Evolutionary conservation across 306 rosid species (phyloP).

Genomic region (Prunus mira): DNA sequence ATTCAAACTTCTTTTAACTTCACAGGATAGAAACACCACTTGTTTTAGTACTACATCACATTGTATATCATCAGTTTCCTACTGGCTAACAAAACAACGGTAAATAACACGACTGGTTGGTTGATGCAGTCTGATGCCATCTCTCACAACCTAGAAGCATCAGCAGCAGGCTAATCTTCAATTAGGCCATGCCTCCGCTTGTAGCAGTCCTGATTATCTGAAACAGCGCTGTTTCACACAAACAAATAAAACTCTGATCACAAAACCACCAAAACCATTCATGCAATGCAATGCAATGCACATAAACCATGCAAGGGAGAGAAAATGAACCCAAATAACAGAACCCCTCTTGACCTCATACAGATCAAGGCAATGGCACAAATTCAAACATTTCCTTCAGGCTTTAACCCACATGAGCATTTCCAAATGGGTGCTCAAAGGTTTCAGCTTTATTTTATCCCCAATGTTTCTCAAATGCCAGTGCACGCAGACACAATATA

Average conservation of each 20-base stretch:
- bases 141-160: slow-evolving; percentile 14
- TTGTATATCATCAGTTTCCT: slow-evolving; percentile 40
- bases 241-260: slow-evolving; percentile 9
- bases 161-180: slow-evolving; percentile 8
- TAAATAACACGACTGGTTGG: not conserved
- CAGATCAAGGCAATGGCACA: not conserved
- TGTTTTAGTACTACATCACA: slow-evolving; percentile 26
- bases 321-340: not conserved
- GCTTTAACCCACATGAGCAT: not conserved
- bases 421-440: not conserved
- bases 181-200: slow-evolving; percentile 87
- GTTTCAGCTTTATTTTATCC: not conserved
- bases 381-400: not conserved
- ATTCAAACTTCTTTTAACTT: slow-evolving; percentile 5
- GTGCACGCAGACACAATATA: not conserved
- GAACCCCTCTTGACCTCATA: not conserved
- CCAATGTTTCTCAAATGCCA: not conserved
- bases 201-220: slow-evolving; percentile 98
- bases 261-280: not conserved
- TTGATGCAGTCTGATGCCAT: not conserved
- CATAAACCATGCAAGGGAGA: not conserved
- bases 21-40: slow-evolving; percentile 41
- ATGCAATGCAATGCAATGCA: not conserved
- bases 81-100: slow-evolving; percentile 19
- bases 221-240: slow-evolving; percentile 67